These are phyloP conservation scores for Rhodamnia argentea DNA, from an alignment of 345 rosid genomes.

Conservation along the genomic window DNA sequence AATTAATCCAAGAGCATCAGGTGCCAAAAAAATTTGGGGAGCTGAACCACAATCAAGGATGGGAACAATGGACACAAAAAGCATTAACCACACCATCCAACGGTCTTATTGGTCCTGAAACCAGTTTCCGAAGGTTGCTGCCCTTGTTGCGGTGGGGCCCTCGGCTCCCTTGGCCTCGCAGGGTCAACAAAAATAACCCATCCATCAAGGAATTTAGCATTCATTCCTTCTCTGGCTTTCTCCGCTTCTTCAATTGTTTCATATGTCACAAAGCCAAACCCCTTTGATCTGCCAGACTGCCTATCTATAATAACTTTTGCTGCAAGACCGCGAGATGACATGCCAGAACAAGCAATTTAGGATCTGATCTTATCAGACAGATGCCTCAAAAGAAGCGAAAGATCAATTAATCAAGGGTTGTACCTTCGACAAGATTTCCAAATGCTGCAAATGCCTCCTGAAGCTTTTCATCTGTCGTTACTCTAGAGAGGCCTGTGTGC, in stretches of 20 bases:
- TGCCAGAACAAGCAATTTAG: neutral
- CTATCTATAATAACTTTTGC: slow-evolving; percentile 66
- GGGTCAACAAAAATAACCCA: slow-evolving; percentile 97
- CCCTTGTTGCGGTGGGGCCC: slow-evolving; percentile 30
- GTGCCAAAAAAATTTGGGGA: neutral
- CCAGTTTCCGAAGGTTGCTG: slow-evolving; percentile 35
- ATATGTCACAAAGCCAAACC: slow-evolving; percentile 71
- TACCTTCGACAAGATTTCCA: slow-evolving; percentile 72
- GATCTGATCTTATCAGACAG: neutral
- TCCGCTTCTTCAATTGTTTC: slow-evolving; percentile 74
- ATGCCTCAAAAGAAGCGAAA: neutral
- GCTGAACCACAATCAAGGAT: neutral
- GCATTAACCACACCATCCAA: slow-evolving; percentile 70
- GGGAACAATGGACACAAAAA: neutral
- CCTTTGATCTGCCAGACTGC: slow-evolving; percentile 65
- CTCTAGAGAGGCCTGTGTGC: slow-evolving; percentile 56
- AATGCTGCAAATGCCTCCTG: slow-evolving; percentile 66
- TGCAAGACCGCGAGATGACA: slow-evolving; percentile 10
- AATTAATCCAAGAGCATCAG: neutral
- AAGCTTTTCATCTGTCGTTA: slow-evolving; percentile 67
- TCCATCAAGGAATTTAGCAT: slow-evolving; percentile 82
- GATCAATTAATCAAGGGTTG: neutral
- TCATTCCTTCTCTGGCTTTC: slow-evolving; percentile 77
- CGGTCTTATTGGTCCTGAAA: slow-evolving; percentile 62
- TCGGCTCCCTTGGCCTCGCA: slow-evolving; percentile 60